Conservation (phyloP, 805 yeast species). For the Starmerella asiatica region DNA sequence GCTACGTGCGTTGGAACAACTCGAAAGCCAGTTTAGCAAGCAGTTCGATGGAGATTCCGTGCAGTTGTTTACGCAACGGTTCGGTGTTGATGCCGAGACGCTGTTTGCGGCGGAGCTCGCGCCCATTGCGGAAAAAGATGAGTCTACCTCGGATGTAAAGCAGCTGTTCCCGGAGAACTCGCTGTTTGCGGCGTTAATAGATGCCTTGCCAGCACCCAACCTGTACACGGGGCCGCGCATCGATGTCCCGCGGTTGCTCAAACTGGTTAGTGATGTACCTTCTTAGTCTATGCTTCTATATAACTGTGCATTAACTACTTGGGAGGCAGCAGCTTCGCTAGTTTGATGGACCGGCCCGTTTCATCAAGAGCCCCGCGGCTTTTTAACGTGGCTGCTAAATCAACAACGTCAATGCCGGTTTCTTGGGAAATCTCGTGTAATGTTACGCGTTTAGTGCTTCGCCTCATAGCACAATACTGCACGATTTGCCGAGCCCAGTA, state of each 20-base stretch:
- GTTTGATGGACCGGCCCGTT: too few relatives aligned
- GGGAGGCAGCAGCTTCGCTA: too few relatives aligned
- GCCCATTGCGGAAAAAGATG: background rate
- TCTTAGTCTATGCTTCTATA: background rate
- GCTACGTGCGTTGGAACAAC: constrained; percentile 39
- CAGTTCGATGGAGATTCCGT: constrained; percentile 46
- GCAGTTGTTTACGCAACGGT: constrained; percentile 26
- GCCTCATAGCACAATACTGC: background rate
- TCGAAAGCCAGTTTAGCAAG: constrained; percentile 54
- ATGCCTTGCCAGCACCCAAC: constrained; percentile 16
- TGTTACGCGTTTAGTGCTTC: constrained; percentile 9
- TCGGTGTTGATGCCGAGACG: constrained; percentile 2
- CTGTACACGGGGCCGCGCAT: constrained; percentile 20
- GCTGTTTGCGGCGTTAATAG: constrained; percentile 5
- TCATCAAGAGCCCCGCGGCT: constrained; percentile 22
- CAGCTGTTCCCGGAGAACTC: constrained; percentile 1
- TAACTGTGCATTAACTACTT: background rate
- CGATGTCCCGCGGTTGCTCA: constrained; percentile 12
- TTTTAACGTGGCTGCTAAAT: constrained; percentile 25
- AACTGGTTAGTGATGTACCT: constrained; percentile 6
- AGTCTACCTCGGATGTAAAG: background rate
- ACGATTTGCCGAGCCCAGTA: constrained; percentile 59
- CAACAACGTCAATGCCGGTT: constrained; percentile 28
- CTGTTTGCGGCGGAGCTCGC: background rate
- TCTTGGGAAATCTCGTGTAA: constrained; percentile 21